Conservation (phyloP, 129 eudicot genomes). For the Arctium minus region DNA sequence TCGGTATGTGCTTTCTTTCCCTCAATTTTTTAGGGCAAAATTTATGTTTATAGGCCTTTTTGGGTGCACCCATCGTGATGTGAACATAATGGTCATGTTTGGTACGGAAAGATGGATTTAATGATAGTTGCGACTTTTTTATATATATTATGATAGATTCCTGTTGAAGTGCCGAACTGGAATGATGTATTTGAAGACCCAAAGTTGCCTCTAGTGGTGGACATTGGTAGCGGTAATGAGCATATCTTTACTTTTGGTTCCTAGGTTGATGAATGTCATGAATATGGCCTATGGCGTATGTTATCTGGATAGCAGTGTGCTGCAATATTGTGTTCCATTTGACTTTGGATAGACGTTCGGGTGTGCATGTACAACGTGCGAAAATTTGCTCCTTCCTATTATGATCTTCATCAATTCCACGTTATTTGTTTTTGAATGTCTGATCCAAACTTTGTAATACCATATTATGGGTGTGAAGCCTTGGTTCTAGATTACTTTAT, state of each 20-base stretch:
- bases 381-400: neutral
- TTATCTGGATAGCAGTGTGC: neutral
- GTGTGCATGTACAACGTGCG: neutral
- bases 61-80: neutral
- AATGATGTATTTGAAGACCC: conserved; percentile 67
- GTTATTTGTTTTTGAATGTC: neutral
- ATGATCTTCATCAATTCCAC: neutral
- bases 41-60: neutral
- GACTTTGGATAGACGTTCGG: neutral
- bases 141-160: conserved; percentile 45
- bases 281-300: neutral
- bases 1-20: conserved; percentile 12
- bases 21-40: neutral
- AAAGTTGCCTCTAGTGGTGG: conserved; percentile 88
- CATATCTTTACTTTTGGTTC: neutral
- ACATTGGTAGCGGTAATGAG: conserved; percentile 79
- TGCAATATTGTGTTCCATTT: neutral
- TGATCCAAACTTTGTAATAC: neutral
- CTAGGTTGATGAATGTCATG: neutral
- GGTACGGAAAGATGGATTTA: neutral
- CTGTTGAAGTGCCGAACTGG: conserved; percentile 80
- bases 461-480: neutral
- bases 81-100: conserved; percentile 4
- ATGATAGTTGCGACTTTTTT: neutral
- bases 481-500: neutral